A percentile compares a stretch with the other conserved stretches of the same genome.
phyloP scores from a whole-genome alignment of 2,329 filamentous ascomycete genomes.

The Hymenoscyphus fraxineus region DNA sequence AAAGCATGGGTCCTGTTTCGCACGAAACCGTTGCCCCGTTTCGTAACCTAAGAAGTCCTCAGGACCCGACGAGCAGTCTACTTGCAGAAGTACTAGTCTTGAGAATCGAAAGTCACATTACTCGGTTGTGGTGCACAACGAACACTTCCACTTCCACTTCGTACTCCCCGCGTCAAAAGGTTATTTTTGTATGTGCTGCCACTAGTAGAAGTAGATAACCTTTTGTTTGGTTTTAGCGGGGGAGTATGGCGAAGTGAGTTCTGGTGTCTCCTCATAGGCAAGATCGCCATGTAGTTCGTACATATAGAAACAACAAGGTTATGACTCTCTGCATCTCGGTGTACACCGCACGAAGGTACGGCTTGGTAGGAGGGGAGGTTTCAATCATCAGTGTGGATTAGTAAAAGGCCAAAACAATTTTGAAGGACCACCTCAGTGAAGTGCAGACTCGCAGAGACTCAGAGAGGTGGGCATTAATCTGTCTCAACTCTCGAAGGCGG shows the following conservation, averaged over 20 bases:
- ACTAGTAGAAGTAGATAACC: too few species aligned
- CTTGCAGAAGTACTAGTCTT: background rate
- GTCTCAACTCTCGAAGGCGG: background rate
- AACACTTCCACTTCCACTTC: too few species aligned
- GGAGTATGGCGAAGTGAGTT: background rate
- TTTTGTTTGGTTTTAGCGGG: too few species aligned
- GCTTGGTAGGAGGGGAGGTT: constrained; percentile 11
- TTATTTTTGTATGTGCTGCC: too few species aligned
- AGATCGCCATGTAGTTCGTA: background rate
- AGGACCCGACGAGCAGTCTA: background rate
- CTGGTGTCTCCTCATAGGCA: background rate
- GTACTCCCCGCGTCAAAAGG: too few species aligned
- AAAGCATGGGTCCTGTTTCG: constrained; percentile 7
- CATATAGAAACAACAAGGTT: background rate
- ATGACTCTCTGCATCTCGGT: background rate
- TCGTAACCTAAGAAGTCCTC: constrained; percentile 8
- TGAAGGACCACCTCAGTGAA: too few species aligned
- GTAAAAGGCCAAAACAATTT: too few species aligned
- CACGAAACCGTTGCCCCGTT: constrained; percentile 5
- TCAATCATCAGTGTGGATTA: constrained; percentile 7
- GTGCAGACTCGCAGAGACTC: too few species aligned
- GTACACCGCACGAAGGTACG: background rate
- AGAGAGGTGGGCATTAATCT: too few species aligned
- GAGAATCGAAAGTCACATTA: background rate
- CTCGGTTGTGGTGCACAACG: too few species aligned